Evolutionary conservation across 2,329 filamentous ascomycete genomes (phyloP), one percentile per base, ranked within the genome.

Genomic region (Rhytidhysteron rufulum): DNA sequence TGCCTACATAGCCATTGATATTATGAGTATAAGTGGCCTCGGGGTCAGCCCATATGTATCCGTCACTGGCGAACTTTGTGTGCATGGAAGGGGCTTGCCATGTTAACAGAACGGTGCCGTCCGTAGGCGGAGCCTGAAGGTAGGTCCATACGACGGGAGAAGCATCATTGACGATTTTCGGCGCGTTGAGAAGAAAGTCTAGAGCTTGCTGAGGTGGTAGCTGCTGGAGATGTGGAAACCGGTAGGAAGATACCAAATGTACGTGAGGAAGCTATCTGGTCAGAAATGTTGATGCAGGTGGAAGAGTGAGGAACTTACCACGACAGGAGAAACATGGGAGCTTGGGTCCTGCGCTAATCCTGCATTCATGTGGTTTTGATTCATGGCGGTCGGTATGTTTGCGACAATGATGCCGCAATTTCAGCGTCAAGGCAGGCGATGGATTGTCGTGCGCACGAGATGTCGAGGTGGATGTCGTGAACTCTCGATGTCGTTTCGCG

Each of bases 101-200:
- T 38, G 86, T 85, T 48, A 97, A 74, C 60, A 93, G 79, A 32
- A 95, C 78, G 7, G 83, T 85, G 41, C 89, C 89, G 66, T 95
- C 88, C 38, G 77, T 53, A 13, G 65, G 77, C 9, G 91, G 91
- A 39, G 82, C 79, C 54, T 93, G 82, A 41, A 97, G 79, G 64
- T 91, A 95, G 33, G 86, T 90, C 91, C 91, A 98, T 68, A 85
- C 87, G 76, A 98, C 90, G 3, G 91, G 81, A 35, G 89, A 84
- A 49, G 83, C 75, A 58, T 94, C 85, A 65, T 88, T 86, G 53
- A 90, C 85, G 47, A 95, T 85, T 59, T 87, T 85, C 7, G 90
- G 88, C 29, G 89, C 90, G 56, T 83, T 80, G 59, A 90, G 75
- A 45, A 97, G 79, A 76, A 88, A 91, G 57, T 87, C 83, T 45